Base-by-base conservation (phyloP, 768 basidiomycete genomes). In the Mycena kentingensis region DNA sequence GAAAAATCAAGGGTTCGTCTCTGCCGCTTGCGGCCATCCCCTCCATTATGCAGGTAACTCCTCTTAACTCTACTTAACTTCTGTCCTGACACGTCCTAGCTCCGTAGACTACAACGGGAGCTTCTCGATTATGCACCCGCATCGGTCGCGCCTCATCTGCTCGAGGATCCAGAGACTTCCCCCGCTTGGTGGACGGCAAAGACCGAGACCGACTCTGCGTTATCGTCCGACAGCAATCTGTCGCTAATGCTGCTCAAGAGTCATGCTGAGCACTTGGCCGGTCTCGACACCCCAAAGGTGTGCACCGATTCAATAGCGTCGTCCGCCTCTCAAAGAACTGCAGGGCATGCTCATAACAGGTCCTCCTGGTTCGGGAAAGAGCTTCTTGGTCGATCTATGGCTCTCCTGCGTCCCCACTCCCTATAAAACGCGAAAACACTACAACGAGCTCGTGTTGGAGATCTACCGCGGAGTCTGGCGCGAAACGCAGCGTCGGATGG, bases 301-400 rank as follows among this genome's bases (percentile, higher is more conserved):
- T 27, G 19, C 46, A 21, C 19, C 2, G 22, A 19, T 46, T 34
- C 38, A 29, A 18, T 38, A 25, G 12, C 4, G 4, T 13, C 11
- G 7, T 18, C 15, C 21, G 26, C 18, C 28, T 21, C 36, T 24
- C 13, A 48, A 36, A 38, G 34, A 41, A 22, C 16, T 31, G 12
- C 51, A 81, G 80, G 78, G 82, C 7, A 68, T 81, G 5, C 70
- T 80, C 8, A 55, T 81, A 12, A 80, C 74, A 6, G 79, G 79
- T 5, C 77, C 79, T 8, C 78, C 80, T 5, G 80, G 79, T 18
- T 77, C 77, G 10, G 79, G 79, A 2, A 81, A 80, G 63, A 80
- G 77, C 37, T 74, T 83, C 50, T 65, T 84, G 19, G 72, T 82
- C 41, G 78, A 82, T 60, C 69, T 82, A 13, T 84, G 83, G 77